Percentiles rank a stretch among this genome's conserved stretches.
These are phyloP conservation scores for Puccinia sorghi DNA, from an alignment of 1,284 basidiomycete species.

Conservation along the genomic window DNA sequence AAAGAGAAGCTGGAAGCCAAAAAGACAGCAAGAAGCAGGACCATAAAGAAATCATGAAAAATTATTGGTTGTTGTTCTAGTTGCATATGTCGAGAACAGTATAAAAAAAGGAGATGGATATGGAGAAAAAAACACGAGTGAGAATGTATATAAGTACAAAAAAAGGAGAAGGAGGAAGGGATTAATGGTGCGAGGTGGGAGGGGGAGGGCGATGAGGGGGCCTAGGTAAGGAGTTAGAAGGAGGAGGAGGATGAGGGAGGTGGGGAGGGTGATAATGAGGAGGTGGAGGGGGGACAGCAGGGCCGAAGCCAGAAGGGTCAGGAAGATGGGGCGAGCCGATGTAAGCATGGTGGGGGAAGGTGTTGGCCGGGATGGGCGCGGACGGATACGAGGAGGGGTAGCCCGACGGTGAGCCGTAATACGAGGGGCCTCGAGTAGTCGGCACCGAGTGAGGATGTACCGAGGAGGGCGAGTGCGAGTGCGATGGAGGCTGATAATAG, in stretches of 20 bases:
- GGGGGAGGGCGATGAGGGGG: constrained; percentile 14
- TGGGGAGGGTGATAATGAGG: constrained; percentile 7
- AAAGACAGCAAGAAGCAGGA: no score
- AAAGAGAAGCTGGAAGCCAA: no score
- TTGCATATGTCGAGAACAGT: no score
- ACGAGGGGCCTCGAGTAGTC: background rate
- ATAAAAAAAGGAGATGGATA: background rate
- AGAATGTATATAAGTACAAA: background rate
- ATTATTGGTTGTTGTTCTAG: no score
- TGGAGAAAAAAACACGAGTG: background rate
- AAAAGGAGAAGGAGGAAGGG: background rate
- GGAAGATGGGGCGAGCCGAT: constrained; percentile 26
- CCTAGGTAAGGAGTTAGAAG: background rate
- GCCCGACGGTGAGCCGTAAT: constrained; percentile 33
- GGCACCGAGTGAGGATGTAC: constrained; percentile 9
- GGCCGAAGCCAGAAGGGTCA: constrained; percentile 9
- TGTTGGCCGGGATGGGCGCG: background rate
- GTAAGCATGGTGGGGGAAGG: constrained; percentile 20
- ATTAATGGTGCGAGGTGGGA: background rate
- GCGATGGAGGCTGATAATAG: constrained; percentile 32
- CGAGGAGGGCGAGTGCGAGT: constrained; percentile 35
- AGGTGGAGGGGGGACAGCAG: background rate
- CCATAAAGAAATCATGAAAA: no score
- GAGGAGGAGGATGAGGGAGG: background rate
- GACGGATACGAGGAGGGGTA: constrained; percentile 27